Percentiles rank a stretch among this genome's conserved stretches.
These are phyloP conservation scores for Ustilago esculenta DNA, from an alignment of 1,284 basidiomycete genomes.

Conservation along the genomic window DNA sequence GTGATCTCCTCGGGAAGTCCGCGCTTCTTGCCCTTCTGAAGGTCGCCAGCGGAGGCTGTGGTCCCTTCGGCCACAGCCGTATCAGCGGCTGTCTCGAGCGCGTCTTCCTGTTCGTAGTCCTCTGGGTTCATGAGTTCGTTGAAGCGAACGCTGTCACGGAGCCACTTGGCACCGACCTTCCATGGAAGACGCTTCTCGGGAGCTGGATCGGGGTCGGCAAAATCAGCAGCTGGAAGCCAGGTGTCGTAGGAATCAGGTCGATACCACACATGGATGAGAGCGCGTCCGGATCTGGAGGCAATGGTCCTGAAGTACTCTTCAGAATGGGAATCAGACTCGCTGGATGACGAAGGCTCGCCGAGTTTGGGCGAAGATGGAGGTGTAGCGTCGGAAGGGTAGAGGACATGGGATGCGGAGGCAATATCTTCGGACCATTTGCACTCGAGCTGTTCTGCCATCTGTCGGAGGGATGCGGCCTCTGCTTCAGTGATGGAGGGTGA, in stretches of 20 bases:
- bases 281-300: slow-evolving; percentile 54
- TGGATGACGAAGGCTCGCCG: slow-evolving; percentile 18
- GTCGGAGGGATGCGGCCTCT: slow-evolving; percentile 50
- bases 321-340: slow-evolving; percentile 6
- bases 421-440: slow-evolving; percentile 58
- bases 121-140: slow-evolving; percentile 67
- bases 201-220: slow-evolving; percentile 64
- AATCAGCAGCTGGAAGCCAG: slow-evolving; percentile 65
- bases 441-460: slow-evolving; percentile 52
- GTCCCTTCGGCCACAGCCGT: slow-evolving; percentile 29
- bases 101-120: slow-evolving; percentile 64
- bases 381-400: slow-evolving; percentile 51
- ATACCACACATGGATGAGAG: slow-evolving; percentile 67
- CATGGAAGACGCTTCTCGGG: slow-evolving; percentile 56
- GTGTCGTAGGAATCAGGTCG: slow-evolving; percentile 67
- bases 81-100: slow-evolving; percentile 28
- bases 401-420: slow-evolving; percentile 54
- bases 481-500: slow-evolving; percentile 57
- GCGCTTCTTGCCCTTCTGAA: slow-evolving; percentile 55
- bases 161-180: slow-evolving; percentile 60
- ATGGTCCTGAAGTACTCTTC: slow-evolving; percentile 66
- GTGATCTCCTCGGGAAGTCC: slow-evolving; percentile 62
- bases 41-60: slow-evolving; percentile 11
- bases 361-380: slow-evolving; percentile 48
- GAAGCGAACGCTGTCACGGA: slow-evolving; percentile 59